Evolutionary conservation across 2,329 filamentous ascomycete genomes (phyloP).

Genomic region (Leptographium wingfieldii): DNA sequence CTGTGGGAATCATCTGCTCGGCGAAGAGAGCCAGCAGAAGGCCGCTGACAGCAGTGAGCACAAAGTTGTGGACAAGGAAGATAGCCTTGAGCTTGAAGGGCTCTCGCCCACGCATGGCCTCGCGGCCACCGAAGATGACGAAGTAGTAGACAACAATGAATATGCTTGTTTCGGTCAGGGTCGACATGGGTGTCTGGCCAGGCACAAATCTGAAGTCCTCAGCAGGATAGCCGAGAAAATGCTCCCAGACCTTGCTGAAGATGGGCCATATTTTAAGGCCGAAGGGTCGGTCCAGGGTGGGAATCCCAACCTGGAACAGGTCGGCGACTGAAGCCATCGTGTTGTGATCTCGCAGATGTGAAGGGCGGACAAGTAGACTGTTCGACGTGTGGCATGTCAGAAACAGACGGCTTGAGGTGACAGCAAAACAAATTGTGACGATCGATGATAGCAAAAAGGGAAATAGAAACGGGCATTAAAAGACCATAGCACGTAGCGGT

Average conservation of each 20-base stretch:
- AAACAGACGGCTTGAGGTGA: neutral
- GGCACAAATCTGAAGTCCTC: constrained; percentile 76
- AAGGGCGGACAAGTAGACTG: neutral
- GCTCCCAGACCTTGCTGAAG: constrained; percentile 77
- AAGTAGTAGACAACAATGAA: constrained; percentile 83
- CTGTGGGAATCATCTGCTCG: constrained; percentile 78
- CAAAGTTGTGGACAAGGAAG: constrained; percentile 95
- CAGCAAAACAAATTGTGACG: neutral
- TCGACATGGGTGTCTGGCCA: constrained; percentile 80
- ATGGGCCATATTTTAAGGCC: constrained; percentile 87
- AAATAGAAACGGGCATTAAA: neutral
- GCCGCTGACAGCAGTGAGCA: constrained; percentile 75
- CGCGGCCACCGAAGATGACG: constrained; percentile 84
- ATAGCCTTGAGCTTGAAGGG: constrained; percentile 77
- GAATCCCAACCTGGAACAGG: constrained; percentile 40
- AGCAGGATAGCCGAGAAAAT: constrained; percentile 66
- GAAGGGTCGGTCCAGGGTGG: constrained; percentile 83
- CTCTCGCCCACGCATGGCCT: constrained; percentile 78
- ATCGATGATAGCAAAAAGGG: neutral
- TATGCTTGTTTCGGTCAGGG: constrained; percentile 66
- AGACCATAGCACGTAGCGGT: neutral
- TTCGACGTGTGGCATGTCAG: neutral
- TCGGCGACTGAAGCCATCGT: constrained; percentile 9
- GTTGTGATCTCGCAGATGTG: no score
- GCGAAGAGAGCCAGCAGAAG: constrained; percentile 72